Conservation (phyloP, 352 stramenopile species). For the Phytophthora cryptogea region DNA sequence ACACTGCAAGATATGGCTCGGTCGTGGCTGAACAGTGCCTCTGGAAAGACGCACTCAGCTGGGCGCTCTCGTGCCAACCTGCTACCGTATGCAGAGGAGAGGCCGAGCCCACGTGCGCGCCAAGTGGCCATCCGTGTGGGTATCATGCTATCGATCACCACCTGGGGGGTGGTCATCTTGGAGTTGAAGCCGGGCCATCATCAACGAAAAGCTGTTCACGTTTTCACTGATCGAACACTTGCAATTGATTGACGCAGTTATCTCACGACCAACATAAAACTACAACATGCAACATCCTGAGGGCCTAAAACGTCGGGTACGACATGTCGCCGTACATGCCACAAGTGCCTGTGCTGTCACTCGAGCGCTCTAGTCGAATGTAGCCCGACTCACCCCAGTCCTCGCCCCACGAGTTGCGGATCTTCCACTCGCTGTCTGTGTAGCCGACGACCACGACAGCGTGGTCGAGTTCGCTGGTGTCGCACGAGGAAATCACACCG, state of each 20-base stretch:
- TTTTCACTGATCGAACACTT: background rate
- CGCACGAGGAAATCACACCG: conserved; percentile 85
- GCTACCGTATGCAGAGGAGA: conserved; percentile 11
- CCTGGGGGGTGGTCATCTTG: conserved; percentile 17
- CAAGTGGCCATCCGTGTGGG: conserved; percentile 27
- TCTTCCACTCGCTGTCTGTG: conserved; percentile 89
- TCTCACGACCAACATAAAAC: conserved; percentile 7
- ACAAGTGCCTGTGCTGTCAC: conserved; percentile 52
- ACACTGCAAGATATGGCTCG: conserved; percentile 9
- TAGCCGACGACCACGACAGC: conserved; percentile 98
- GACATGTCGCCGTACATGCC: conserved; percentile 70
- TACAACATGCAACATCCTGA: conserved; percentile 13
- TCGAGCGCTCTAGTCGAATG: conserved; percentile 91
- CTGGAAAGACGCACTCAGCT: conserved; percentile 16
- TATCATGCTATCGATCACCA: conserved; percentile 3
- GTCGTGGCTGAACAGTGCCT: conserved; percentile 5
- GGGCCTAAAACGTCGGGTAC: conserved; percentile 41
- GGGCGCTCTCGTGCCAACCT: conserved; percentile 6
- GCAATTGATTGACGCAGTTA: conserved; percentile 18
- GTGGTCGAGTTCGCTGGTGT: conserved; percentile 94
- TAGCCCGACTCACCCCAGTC: conserved; percentile 94
- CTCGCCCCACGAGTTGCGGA: conserved; percentile 98
- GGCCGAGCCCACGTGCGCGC: conserved; percentile 19
- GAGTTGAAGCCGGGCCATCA: conserved; percentile 14
- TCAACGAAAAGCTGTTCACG: conserved; percentile 6